phyloP scores from a whole-genome alignment of 2,329 filamentous ascomycete genomes.

The Beauveria scarabaeidicola region DNA sequence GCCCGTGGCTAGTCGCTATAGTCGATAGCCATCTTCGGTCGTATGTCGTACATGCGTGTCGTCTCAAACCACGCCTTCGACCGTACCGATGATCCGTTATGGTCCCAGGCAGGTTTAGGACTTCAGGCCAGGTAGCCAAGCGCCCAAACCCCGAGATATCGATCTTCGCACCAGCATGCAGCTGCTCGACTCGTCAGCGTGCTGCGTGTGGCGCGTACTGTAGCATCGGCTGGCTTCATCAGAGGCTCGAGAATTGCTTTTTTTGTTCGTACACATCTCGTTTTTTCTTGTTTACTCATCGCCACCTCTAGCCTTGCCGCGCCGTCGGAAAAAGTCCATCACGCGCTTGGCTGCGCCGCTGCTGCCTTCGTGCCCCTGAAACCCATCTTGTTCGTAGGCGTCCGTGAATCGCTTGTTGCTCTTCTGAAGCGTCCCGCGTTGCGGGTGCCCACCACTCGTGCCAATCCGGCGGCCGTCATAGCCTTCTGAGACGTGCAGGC shows the following conservation, averaged over 20 bases:
- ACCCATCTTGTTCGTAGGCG: slow-evolving; percentile 70
- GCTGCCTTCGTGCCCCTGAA: slow-evolving; percentile 65
- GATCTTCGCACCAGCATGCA: no score
- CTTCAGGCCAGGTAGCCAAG: neutral
- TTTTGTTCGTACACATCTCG: neutral
- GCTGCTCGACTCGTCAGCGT: neutral
- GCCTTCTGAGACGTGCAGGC: slow-evolving; percentile 34
- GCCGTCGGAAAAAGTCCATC: slow-evolving; percentile 95
- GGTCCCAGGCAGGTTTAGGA: no score
- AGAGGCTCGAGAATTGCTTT: neutral
- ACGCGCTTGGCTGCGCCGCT: slow-evolving; percentile 83
- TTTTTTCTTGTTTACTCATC: slow-evolving; percentile 38
- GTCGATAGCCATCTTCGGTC: neutral
- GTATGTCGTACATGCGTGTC: neutral
- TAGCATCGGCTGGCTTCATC: neutral
- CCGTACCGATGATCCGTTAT: neutral
- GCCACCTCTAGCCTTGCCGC: slow-evolving; percentile 64
- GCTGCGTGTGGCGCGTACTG: neutral
- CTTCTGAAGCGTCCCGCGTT: slow-evolving; percentile 63
- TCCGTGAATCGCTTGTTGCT: slow-evolving; percentile 82
- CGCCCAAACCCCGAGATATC: neutral
- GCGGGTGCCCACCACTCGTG: slow-evolving; percentile 27
- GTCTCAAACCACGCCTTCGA: neutral
- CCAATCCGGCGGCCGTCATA: slow-evolving; percentile 32
- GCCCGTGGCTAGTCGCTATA: neutral